phyloP scores from a whole-genome alignment of 306 rosid genomes.

The Fagus crenata region DNA sequence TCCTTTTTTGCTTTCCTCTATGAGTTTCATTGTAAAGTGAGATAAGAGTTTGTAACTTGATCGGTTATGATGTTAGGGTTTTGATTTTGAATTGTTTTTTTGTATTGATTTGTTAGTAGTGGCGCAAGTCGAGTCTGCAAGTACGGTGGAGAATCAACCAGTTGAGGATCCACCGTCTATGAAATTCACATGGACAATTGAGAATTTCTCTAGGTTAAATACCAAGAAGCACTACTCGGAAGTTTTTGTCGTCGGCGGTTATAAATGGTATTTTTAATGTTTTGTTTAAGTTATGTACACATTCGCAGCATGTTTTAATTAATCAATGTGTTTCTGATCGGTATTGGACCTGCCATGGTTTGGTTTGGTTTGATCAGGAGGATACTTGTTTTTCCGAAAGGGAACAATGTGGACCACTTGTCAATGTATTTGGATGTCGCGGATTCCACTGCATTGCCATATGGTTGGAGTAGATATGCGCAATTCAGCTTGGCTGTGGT shows the following conservation, averaged over 20 bases:
- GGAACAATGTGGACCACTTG: conserved; percentile 79
- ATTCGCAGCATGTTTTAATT: not conserved
- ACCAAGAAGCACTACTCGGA: conserved; percentile 63
- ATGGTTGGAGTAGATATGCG: conserved; percentile 53
- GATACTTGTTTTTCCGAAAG: conserved; percentile 71
- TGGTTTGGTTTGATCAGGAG: conserved; percentile 48
- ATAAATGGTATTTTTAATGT: conserved; percentile 52
- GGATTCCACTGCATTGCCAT: conserved; percentile 52
- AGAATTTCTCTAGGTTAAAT: conserved; percentile 62
- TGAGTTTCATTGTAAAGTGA: not conserved
- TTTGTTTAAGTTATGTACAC: not conserved
- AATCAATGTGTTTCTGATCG: not conserved
- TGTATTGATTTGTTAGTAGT: conserved; percentile 23
- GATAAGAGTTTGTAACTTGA: not conserved
- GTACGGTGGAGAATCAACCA: conserved; percentile 46
- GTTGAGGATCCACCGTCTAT: conserved; percentile 65
- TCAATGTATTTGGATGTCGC: conserved; percentile 67
- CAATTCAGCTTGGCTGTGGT: conserved; percentile 67
- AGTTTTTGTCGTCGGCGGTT: conserved; percentile 48
- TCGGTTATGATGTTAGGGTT: conserved; percentile 16
- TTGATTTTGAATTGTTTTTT: conserved; percentile 4
- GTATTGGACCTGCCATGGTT: conserved; percentile 20
- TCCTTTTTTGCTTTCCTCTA: not conserved
- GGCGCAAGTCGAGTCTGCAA: conserved; percentile 50
- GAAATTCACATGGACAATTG: conserved; percentile 72